Evolutionary conservation across 2,329 filamentous ascomycete species (phyloP).

Genomic region (Talaromyces sp.): DNA sequence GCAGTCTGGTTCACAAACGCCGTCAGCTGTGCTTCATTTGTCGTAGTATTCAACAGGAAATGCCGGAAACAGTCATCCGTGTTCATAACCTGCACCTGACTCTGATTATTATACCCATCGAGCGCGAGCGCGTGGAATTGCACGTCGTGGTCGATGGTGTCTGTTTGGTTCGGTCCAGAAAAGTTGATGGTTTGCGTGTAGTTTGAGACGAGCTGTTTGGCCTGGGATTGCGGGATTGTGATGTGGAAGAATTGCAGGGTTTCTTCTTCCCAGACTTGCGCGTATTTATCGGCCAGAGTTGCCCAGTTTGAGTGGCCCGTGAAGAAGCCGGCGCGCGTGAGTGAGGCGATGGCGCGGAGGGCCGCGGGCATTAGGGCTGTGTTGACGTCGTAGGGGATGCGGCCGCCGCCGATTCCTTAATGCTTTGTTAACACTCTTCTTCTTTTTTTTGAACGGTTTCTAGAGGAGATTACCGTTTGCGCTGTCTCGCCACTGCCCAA

Average conservation of each 20-base stretch:
- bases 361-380: constrained; percentile 59
- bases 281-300: constrained; percentile 43
- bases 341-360: constrained; percentile 51
- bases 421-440: background rate
- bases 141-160: constrained; percentile 41
- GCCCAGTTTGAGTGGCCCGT: constrained; percentile 43
- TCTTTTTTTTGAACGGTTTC: too few species aligned
- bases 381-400: constrained; percentile 63
- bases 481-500: constrained; percentile 62
- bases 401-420: constrained; percentile 50
- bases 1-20: constrained; percentile 54
- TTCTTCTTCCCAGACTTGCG: constrained; percentile 58
- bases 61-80: constrained; percentile 61
- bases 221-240: constrained; percentile 39
- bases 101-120: constrained; percentile 46
- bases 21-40: constrained; percentile 51
- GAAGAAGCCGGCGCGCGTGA: constrained; percentile 48
- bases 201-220: constrained; percentile 42
- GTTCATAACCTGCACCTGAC: constrained; percentile 55
- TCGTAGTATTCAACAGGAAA: constrained; percentile 56
- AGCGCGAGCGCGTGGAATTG: constrained; percentile 55
- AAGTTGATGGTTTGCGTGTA: constrained; percentile 46
- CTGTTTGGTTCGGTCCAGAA: constrained; percentile 40
- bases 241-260: constrained; percentile 57
- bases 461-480: constrained; percentile 40